Percentiles rank a stretch among this genome's conserved stretches.
These are phyloP conservation scores for Celoporthe dispersa DNA, from an alignment of 2,329 filamentous ascomycete genomes.

Conservation along the genomic window DNA sequence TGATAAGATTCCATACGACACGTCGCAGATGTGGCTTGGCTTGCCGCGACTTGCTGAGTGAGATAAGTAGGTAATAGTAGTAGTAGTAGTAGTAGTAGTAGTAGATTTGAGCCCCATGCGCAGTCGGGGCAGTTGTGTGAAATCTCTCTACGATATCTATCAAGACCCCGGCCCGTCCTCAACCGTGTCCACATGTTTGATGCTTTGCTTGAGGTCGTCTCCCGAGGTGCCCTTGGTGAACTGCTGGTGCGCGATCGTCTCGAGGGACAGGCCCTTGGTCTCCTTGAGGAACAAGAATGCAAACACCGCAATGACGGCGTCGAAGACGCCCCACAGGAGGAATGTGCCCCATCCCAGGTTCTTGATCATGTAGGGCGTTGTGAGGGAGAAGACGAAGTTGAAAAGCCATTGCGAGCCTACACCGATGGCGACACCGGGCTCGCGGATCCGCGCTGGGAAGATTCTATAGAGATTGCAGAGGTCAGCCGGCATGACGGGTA, in stretches of 20 bases:
- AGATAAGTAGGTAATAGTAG: neutral
- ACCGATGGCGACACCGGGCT: constrained; percentile 50
- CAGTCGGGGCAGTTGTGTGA: neutral
- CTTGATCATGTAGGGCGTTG: constrained; percentile 54
- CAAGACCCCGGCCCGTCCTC: neutral
- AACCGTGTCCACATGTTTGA: constrained; percentile 22
- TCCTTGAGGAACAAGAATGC: constrained; percentile 65
- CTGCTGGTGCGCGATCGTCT: constrained; percentile 51
- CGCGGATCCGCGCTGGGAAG: constrained; percentile 53
- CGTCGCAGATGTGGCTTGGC: neutral
- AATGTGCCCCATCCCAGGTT: constrained; percentile 53
- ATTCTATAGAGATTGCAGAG: constrained; percentile 38
- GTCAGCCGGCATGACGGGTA: neutral
- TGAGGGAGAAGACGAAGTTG: constrained; percentile 53
- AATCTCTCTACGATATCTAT: neutral
- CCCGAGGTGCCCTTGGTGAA: constrained; percentile 33
- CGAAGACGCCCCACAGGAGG: constrained; percentile 51
- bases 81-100: neutral
- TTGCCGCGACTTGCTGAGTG: constrained; percentile 7
- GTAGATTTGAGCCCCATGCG: neutral
- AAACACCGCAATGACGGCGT: constrained; percentile 45
- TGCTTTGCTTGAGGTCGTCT: constrained; percentile 18
- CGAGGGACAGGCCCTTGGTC: constrained; percentile 70
- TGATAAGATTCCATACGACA: neutral
- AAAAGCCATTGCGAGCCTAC: constrained; percentile 53